These are phyloP conservation scores for Acer negundo DNA, from an alignment of 345 rosid species.

Conservation along the genomic window DNA sequence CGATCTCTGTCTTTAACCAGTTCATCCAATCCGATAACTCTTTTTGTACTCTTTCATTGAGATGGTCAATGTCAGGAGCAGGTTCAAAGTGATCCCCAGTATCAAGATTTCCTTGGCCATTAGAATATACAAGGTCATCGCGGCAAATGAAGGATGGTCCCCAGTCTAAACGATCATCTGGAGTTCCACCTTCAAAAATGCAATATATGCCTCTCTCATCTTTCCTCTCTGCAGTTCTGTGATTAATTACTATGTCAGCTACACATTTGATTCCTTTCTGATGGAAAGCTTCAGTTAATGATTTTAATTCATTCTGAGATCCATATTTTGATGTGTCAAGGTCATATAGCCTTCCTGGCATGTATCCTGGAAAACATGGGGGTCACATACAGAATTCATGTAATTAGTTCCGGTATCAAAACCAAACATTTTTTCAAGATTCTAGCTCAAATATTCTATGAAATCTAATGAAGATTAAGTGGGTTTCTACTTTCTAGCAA, in stretches of 20 bases:
- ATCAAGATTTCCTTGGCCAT: slow-evolving; percentile 76
- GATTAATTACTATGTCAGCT: slow-evolving; percentile 89
- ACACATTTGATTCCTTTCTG: slow-evolving; percentile 59
- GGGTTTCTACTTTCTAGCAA: neutral
- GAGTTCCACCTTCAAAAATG: slow-evolving; percentile 86
- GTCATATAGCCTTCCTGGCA: slow-evolving; percentile 93
- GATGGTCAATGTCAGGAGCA: slow-evolving; percentile 91
- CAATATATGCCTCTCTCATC: slow-evolving; percentile 64
- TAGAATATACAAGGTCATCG: slow-evolving; percentile 43
- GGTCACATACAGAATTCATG: neutral
- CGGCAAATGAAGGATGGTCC: slow-evolving; percentile 74
- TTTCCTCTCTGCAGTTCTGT: slow-evolving; percentile 73
- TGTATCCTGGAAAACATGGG: slow-evolving; percentile 51
- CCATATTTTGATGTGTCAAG: slow-evolving; percentile 74
- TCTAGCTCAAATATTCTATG: neutral
- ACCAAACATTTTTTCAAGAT: neutral
- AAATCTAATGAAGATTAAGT: neutral
- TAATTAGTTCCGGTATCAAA: neutral
- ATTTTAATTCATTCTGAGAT: slow-evolving; percentile 50
- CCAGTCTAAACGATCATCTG: slow-evolving; percentile 82
- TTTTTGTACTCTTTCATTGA: slow-evolving; percentile 59
- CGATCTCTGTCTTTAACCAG: slow-evolving; percentile 75
- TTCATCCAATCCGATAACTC: slow-evolving; percentile 91
- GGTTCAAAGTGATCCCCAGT: slow-evolving; percentile 46
- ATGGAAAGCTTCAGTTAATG: slow-evolving; percentile 51